Percentiles rank a stretch among this genome's conserved stretches.
Evolutionary conservation across 352 stramenopile species (phyloP).

Genomic region (Pythium coloratum): DNA sequence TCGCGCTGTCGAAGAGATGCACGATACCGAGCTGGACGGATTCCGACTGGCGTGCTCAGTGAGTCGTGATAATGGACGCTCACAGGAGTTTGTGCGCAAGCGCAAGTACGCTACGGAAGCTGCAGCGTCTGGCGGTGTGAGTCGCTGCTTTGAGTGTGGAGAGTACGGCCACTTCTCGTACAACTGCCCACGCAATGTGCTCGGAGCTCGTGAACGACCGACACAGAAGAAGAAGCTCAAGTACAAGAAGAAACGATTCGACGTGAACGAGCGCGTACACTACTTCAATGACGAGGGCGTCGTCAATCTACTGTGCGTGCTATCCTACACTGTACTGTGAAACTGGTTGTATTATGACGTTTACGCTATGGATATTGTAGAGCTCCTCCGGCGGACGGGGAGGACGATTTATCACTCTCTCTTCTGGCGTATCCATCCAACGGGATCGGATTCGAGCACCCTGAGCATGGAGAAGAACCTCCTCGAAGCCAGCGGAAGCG

Average conservation of each 20-base stretch:
- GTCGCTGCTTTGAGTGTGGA: conserved; percentile 86
- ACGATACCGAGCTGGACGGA: conserved; percentile 61
- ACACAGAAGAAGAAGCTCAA: conserved; percentile 46
- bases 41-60: conserved; percentile 65
- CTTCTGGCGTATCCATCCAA: conserved; percentile 62
- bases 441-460: background rate
- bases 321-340: conserved; percentile 7
- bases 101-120: conserved; percentile 51
- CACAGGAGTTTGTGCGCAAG: conserved; percentile 77
- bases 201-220: conserved; percentile 69
- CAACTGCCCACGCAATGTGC: conserved; percentile 80
- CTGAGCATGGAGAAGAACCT: background rate
- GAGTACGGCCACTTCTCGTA: conserved; percentile 80
- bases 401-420: conserved; percentile 63
- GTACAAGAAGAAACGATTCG: conserved; percentile 70
- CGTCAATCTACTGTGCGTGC: conserved; percentile 65
- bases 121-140: conserved; percentile 28
- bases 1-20: conserved; percentile 51
- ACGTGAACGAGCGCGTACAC: conserved; percentile 52
- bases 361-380: conserved; percentile 28
- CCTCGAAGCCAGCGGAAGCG: conserved; percentile 29
- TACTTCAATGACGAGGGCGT: conserved; percentile 71
- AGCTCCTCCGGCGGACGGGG: conserved; percentile 43
- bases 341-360: background rate
- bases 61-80: conserved; percentile 79